A percentile compares a stretch with the other conserved stretches of the same genome.
Evolutionary conservation across 176 grass and related monocot species (phyloP).

Genomic region (Eleusine coracana): DNA sequence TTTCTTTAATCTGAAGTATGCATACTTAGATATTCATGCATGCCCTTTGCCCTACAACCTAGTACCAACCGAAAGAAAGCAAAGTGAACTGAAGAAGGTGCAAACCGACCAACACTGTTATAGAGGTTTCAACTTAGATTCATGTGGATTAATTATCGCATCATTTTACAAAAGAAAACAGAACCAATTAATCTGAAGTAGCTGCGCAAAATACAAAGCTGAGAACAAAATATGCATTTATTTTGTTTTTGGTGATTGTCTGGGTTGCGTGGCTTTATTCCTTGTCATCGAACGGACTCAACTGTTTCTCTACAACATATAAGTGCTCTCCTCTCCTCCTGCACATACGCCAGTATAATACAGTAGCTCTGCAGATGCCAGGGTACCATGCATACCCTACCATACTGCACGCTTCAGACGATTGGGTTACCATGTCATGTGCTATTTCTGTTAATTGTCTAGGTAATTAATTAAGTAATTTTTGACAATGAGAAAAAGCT

Average conservation of each 20-base stretch:
- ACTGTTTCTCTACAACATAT: too few species aligned
- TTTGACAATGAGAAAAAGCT: not conserved
- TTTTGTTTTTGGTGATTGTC: too few species aligned
- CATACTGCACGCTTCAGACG: not conserved
- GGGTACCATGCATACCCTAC: constrained; percentile 10
- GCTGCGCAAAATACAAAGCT: too few species aligned
- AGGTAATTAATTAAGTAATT: not conserved
- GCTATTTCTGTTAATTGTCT: not conserved
- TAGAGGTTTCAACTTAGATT: not conserved
- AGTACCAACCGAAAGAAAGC: not conserved
- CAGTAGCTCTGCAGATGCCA: not conserved
- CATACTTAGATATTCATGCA: not conserved
- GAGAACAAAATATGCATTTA: too few species aligned
- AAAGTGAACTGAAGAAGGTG: not conserved
- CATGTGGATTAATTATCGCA: not conserved
- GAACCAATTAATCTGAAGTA: too few species aligned
- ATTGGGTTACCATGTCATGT: not conserved
- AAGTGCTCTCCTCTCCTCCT: not conserved
- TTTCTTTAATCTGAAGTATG: not conserved
- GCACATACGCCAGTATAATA: not conserved
- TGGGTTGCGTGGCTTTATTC: too few species aligned
- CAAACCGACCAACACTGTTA: not conserved
- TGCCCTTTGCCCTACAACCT: not conserved
- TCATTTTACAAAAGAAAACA: too few species aligned
- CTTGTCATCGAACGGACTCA: too few species aligned